phyloP scores from a whole-genome alignment of 257 asterid species.

The Rauvolfia tetraphylla region DNA sequence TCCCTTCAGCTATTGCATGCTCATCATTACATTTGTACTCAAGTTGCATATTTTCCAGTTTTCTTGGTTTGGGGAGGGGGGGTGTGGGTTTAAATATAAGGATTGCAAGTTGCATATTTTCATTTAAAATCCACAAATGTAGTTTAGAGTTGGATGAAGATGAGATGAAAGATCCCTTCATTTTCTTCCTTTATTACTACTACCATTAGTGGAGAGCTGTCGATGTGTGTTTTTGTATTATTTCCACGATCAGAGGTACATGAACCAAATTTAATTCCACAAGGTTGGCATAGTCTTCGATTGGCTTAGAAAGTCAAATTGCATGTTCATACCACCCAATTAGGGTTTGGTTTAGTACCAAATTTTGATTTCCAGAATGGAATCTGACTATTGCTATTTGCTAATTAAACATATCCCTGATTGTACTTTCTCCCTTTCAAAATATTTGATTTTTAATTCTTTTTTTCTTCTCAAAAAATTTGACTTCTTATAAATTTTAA shows the following conservation, averaged over 20 bases:
- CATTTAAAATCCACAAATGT: neutral
- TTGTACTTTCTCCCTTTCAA: too few relatives aligned
- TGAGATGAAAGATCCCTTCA: neutral
- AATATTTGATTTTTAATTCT: too few relatives aligned
- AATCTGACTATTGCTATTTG: too few relatives aligned
- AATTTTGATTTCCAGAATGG: too few relatives aligned
- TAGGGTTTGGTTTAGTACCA: neutral
- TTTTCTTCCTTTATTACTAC: neutral
- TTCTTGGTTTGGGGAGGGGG: too few relatives aligned
- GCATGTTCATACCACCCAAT: too few relatives aligned
- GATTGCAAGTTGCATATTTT: neutral
- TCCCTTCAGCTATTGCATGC: neutral
- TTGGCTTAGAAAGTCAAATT: neutral
- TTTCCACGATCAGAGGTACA: neutral
- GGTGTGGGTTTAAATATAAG: too few relatives aligned
- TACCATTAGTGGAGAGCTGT: neutral
- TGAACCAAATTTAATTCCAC: neutral
- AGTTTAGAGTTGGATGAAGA: neutral
- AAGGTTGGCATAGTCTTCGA: neutral
- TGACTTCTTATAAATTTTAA: too few relatives aligned
- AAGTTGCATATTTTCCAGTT: too few relatives aligned
- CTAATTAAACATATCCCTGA: too few relatives aligned
- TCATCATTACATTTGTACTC: neutral
- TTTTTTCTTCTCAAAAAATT: too few relatives aligned
- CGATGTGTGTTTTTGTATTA: too few relatives aligned